Percentiles rank a stretch among this genome's conserved stretches.
Conservation (phyloP, 805 yeast genomes). For the Debaryomyces maramus region DNA sequence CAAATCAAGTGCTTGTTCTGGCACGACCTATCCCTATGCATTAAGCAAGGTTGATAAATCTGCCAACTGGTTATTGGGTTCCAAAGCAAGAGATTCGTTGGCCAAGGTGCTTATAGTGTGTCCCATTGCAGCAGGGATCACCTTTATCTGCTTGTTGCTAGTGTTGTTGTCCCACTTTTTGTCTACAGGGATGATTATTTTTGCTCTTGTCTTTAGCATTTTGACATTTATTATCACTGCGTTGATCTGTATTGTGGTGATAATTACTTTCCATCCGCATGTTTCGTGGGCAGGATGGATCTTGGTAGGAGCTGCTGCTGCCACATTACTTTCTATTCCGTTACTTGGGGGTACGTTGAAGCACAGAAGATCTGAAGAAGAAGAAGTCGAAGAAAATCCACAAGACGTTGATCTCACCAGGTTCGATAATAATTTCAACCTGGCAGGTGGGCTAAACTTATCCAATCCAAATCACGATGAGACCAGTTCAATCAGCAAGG, state of each 20-base stretch:
- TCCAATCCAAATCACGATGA: conserved; percentile 12
- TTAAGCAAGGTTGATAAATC: conserved; percentile 29
- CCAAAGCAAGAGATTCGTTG: conserved; percentile 48
- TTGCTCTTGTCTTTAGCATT: conserved; percentile 46
- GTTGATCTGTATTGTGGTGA: conserved; percentile 52
- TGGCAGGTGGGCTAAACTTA: conserved; percentile 11
- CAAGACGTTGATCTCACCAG: conserved; percentile 14
- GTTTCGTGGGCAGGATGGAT: conserved; percentile 75
- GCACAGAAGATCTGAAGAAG: conserved; percentile 25
- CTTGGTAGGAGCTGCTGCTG: conserved; percentile 63
- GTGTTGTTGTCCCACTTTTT: conserved; percentile 26
- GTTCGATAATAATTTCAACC: conserved; percentile 18
- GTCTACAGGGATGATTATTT: conserved; percentile 23
- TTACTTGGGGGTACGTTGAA: conserved; percentile 38
- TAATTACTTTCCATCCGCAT: conserved; percentile 63
- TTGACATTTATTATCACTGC: conserved; percentile 57
- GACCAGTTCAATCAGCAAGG: conserved; percentile 23
- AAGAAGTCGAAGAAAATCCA: conserved; percentile 17
- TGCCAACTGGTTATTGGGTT: conserved; percentile 51
- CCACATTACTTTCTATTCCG: conserved; percentile 53
- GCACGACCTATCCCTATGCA: conserved; percentile 46
- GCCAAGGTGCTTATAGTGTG: conserved; percentile 56
- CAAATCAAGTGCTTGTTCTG: conserved; percentile 35
- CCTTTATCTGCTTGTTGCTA: conserved; percentile 37
- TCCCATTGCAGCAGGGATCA: conserved; percentile 69